Evolutionary conservation across 1,139 yeast species (phyloP).

Genomic region (Williopsis jadinii): DNA sequence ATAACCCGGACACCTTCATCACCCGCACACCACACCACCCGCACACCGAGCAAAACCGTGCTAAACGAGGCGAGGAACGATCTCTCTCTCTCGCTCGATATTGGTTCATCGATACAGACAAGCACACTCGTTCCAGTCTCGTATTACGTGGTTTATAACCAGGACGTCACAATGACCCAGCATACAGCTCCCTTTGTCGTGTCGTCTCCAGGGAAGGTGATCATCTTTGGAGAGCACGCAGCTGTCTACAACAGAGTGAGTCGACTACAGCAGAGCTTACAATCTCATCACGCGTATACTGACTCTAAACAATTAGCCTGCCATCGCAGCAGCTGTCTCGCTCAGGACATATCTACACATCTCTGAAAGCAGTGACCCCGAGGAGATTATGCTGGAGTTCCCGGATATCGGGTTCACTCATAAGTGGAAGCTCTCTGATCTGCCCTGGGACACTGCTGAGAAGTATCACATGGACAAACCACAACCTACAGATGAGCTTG

Average conservation of each 20-base stretch:
- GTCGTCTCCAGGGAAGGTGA: conserved; percentile 96
- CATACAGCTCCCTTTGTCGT: conserved; percentile 49
- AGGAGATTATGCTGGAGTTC: conserved; percentile 56
- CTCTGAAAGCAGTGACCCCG: conserved; percentile 28
- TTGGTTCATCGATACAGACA: too few species aligned
- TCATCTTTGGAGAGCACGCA: conserved; percentile 94
- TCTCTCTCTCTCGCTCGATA: too few species aligned
- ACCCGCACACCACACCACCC: too few species aligned
- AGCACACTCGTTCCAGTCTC: too few species aligned
- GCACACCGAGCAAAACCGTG: too few species aligned
- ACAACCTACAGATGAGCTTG: conserved; percentile 45
- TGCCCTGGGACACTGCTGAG: conserved; percentile 52
- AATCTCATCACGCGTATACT: background rate
- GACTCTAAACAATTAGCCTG: conserved; percentile 39
- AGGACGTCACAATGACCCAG: too few species aligned
- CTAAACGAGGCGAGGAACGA: too few species aligned
- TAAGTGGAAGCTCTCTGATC: conserved; percentile 50
- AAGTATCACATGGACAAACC: conserved; percentile 26
- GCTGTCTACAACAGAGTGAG: conserved; percentile 79
- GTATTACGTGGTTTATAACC: too few species aligned
- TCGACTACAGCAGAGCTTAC: conserved; percentile 14
- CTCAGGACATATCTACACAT: conserved; percentile 76
- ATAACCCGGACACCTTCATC: too few species aligned
- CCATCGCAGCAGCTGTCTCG: conserved; percentile 84
- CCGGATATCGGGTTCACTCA: conserved; percentile 71